These are phyloP conservation scores for Calonectria henricotiae DNA, from an alignment of 2,329 filamentous ascomycete species.

Conservation along the genomic window DNA sequence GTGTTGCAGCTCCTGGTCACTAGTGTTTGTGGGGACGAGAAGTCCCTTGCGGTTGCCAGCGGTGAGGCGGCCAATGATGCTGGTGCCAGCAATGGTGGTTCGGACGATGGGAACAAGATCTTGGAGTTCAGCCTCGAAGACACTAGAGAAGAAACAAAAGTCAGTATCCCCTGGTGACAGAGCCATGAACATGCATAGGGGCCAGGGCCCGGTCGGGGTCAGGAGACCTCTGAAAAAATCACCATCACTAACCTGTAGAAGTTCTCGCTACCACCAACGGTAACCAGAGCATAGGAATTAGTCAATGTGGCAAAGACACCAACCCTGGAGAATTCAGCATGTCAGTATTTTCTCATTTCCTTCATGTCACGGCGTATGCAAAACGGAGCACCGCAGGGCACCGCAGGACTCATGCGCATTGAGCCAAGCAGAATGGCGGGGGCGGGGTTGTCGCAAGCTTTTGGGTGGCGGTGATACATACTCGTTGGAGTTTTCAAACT, in stretches of 20 bases:
- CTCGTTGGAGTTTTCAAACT: slow-evolving; percentile 95
- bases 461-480: slow-evolving; percentile 64
- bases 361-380: slow-evolving; percentile 3
- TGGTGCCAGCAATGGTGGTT: slow-evolving; percentile 95
- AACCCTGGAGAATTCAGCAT: slow-evolving; percentile 73
- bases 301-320: slow-evolving; percentile 97
- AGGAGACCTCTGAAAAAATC: background rate
- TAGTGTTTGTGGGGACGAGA: slow-evolving; percentile 94
- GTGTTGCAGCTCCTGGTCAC: slow-evolving; percentile 98
- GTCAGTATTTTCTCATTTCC: slow-evolving; percentile 36
- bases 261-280: slow-evolving; percentile 96
- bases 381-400: slow-evolving; percentile 11
- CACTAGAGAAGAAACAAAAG: slow-evolving; percentile 64
- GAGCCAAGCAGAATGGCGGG: slow-evolving; percentile 40
- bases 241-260: slow-evolving; percentile 83
- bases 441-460: slow-evolving; percentile 43
- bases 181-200: background rate
- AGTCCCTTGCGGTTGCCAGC: slow-evolving; percentile 97
- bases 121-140: slow-evolving; percentile 98
- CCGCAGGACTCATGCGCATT: slow-evolving; percentile 21
- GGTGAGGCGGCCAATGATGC: slow-evolving; percentile 96
- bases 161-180: background rate
- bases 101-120: slow-evolving; percentile 98
- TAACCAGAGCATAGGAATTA: slow-evolving; percentile 96
- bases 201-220: background rate